Conservation (phyloP, 306 rosid species). For the Cercis canadensis region DNA sequence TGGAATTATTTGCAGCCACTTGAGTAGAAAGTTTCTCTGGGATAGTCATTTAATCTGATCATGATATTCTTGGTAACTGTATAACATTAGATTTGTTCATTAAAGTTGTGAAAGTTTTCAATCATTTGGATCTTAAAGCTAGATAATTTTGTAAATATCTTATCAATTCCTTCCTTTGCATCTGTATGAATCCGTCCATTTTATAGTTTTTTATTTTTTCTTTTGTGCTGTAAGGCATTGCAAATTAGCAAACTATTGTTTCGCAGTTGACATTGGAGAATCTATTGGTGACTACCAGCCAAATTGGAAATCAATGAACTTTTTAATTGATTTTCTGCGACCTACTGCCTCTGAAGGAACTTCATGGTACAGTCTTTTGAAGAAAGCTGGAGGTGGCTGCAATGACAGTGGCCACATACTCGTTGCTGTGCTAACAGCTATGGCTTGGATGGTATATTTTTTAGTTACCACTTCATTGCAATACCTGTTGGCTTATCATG, state of each 20-base stretch:
- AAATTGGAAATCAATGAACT: constrained; percentile 86
- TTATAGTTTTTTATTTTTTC: too few species aligned
- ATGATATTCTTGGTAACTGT: too few species aligned
- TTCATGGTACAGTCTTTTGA: constrained; percentile 79
- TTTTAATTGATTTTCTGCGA: constrained; percentile 76
- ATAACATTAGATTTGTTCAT: too few species aligned
- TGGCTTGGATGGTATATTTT: constrained; percentile 95
- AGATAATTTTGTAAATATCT: too few species aligned
- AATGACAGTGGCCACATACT: constrained; percentile 99
- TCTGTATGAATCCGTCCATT: too few species aligned
- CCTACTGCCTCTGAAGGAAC: constrained; percentile 76
- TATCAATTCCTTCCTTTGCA: too few species aligned
- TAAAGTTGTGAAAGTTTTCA: too few species aligned
- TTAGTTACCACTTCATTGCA: constrained; percentile 18
- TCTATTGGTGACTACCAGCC: constrained; percentile 60
- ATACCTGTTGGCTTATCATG: constrained; percentile 11
- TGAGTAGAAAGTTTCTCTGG: too few species aligned
- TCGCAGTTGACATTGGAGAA: constrained; percentile 68
- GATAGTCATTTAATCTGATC: too few species aligned
- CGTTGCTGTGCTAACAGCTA: constrained; percentile 94
- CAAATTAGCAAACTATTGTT: constrained; percentile 42
- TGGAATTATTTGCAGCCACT: too few species aligned
- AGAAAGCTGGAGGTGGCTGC: constrained; percentile 95
- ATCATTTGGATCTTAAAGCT: too few species aligned
- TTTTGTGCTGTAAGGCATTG: constrained; percentile 30